Percentiles rank a stretch among this genome's conserved stretches.
phyloP scores from a whole-genome alignment of 2,329 filamentous ascomycete species.

The Epichloe sibirici region DNA sequence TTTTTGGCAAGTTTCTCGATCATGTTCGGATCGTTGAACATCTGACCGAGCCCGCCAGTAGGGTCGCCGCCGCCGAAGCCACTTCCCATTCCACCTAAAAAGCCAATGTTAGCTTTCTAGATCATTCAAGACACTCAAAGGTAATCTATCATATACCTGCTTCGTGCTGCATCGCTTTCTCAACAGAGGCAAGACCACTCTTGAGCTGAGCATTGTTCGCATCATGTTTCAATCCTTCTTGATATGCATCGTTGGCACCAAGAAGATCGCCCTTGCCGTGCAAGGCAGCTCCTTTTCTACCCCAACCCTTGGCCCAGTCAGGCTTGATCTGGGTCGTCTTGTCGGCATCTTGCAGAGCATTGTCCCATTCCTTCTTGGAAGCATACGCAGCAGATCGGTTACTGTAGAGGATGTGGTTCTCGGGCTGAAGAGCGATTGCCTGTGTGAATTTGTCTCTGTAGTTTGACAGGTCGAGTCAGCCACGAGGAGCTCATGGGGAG shows the following conservation, averaged over 20 bases:
- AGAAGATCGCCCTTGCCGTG: slow-evolving; percentile 81
- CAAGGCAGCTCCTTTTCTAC: slow-evolving; percentile 79
- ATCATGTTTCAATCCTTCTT: slow-evolving; percentile 88
- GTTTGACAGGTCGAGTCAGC: not conserved
- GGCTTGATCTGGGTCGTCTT: slow-evolving; percentile 93
- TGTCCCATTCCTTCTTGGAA: slow-evolving; percentile 77
- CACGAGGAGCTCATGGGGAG: not conserved
- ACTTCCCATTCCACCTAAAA: slow-evolving; percentile 10
- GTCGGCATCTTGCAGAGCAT: slow-evolving; percentile 77
- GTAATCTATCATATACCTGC: slow-evolving; percentile 17
- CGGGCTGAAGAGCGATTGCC: slow-evolving; percentile 76
- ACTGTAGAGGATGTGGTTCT: slow-evolving; percentile 95
- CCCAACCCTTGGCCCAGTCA: slow-evolving; percentile 96
- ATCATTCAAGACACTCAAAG: not conserved
- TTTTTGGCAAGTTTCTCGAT: slow-evolving; percentile 84
- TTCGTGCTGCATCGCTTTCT: slow-evolving; percentile 68
- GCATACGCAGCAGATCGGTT: slow-evolving; percentile 85
- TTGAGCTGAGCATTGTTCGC: slow-evolving; percentile 87
- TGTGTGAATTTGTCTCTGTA: slow-evolving; percentile 82
- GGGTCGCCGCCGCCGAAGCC: slow-evolving; percentile 47
- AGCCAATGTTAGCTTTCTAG: slow-evolving; percentile 4
- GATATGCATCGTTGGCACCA: slow-evolving; percentile 78
- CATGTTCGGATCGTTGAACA: slow-evolving; percentile 90
- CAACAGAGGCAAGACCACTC: slow-evolving; percentile 70
- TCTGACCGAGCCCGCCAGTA: slow-evolving; percentile 65